Evolutionary conservation across 1,284 basidiomycete species (phyloP), one percentile per base, ranked within the genome.

Genomic region (Malassezia sp.): DNA sequence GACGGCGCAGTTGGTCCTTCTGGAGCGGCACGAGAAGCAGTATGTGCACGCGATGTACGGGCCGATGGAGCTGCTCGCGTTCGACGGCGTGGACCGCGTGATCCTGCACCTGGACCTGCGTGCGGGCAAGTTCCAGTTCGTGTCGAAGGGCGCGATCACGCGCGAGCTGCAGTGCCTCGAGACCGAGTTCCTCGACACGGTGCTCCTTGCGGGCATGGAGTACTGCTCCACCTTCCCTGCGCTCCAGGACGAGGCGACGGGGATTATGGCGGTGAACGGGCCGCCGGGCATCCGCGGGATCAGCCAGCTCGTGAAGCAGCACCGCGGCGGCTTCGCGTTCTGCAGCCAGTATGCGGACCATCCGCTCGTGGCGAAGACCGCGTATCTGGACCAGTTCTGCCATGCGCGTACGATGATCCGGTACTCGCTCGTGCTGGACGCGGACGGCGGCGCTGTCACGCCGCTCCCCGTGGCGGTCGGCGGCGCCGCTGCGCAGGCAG

Each of bases 41-140:
- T 99, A 96, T 73, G 85, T 95, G 53, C 89, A 97, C 70, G 83
- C 91, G 17, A 82, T 96, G 59, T 96, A 81, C 71, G 88, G 86
- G 5, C 81, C 89, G 26, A 84, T 83, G 5, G 91, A 96, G 68
- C 79, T 85, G 15, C 77, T 99, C 18, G 77, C 96, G 34, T 96
- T 90, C 71, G 73, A 74, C 43, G 81, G 82, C 21, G 79, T 93
- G 28, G 89, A 96, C 73, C 83, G 84, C 63, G 77, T 97, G 64
- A 91, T 99, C 70, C 87, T 85, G 89, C 73, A 80, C 85, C 59
- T 74, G 76, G 44, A 65, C 38, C 39, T 68, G 11, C 26, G 51
- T 5, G 46, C 51, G 2, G 54, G 49, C 27, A 54, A 54, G 12
- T 91, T 97, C 74, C 82, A 81, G 12, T 96, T 79, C 70, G 80